Conservation (phyloP, 192 early-diverging fungal species). For the Backusella sp. region DNA sequence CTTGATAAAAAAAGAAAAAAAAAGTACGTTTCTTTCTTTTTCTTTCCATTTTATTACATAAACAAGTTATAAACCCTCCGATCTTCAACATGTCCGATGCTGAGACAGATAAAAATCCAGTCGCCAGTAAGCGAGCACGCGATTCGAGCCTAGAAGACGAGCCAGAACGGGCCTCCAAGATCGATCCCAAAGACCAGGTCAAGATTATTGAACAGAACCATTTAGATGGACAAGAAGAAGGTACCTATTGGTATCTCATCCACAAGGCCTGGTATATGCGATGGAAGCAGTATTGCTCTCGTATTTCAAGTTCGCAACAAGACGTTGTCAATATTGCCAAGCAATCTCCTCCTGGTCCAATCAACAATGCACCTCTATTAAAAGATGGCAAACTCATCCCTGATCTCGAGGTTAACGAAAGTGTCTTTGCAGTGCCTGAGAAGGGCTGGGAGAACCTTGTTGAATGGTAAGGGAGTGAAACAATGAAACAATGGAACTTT, state of each 20-base stretch:
- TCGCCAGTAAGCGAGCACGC: conserved; percentile 4
- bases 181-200: conserved; percentile 7
- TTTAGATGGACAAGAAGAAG: conserved; percentile 20
- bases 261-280: conserved; percentile 41
- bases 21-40: background rate
- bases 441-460: conserved; percentile 48
- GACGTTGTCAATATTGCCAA: conserved; percentile 5
- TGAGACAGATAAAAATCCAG: conserved; percentile 41
- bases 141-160: conserved; percentile 12
- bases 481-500: conserved; percentile 5
- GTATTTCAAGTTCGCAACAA: conserved; percentile 16
- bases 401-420: conserved; percentile 31
- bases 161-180: background rate
- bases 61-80: background rate
- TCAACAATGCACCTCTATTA: conserved; percentile 46
- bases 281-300: conserved; percentile 48
- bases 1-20: background rate
- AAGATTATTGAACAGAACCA: conserved; percentile 25
- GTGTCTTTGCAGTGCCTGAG: conserved; percentile 42
- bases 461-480: conserved; percentile 36
- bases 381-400: conserved; percentile 36
- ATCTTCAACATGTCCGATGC: conserved; percentile 37
- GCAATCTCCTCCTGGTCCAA: conserved; percentile 35
- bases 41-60: background rate
- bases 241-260: conserved; percentile 51